Evolutionary conservation across 495 filamentous ascomycete genomes (phyloP), one percentile per base, ranked within the genome.

Genomic region (Aspergillus carlsbadensis): DNA sequence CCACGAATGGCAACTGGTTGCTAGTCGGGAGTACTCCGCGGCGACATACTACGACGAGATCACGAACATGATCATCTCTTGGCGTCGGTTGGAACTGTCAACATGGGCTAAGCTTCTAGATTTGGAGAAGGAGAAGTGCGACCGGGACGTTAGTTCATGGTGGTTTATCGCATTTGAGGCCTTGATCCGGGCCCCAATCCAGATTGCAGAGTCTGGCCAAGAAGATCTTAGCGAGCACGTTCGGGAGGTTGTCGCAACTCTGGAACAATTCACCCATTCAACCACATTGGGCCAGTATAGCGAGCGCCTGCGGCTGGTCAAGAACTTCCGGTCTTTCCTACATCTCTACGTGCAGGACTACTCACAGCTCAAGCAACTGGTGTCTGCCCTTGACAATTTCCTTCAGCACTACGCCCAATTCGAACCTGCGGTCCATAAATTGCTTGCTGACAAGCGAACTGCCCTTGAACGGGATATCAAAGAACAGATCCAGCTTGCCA

Each of bases 101-200:
- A 95, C 91, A 5, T 99, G 95, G 95, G 86, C 89, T 17, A 86
- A 84, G 35, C 70, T 99, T n/a, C 82, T 99, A 45, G 90, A 96
- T 60, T 80, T 87, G 56, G 94, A 99, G 68, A 79, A 85, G 13
- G 81, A 84, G 59, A 88, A 86, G 59, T 89, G 84, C 56, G 73
- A 84, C 10, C 79, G 87, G 29, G 86, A 90, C 63, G 91, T 93
- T 10, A 84, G 83, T 57, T 85, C 87, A 10, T 99, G 94, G 93
- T 99, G 92, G 90, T 99, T 97, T 65, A 82, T 97, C 41, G 90
- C 92, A 6, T 98, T 96, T 50, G 90, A 96, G 70, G 88, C 82
- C 24, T 82, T 96, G 47, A 78, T 99, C 61, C 88, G 85, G 4
- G 86, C 84, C 33, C 87, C 92, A 0, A 70, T 90, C 33, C 81